phyloP scores from a whole-genome alignment of 2,329 filamentous ascomycete species.

The Penicillium nordicum region DNA sequence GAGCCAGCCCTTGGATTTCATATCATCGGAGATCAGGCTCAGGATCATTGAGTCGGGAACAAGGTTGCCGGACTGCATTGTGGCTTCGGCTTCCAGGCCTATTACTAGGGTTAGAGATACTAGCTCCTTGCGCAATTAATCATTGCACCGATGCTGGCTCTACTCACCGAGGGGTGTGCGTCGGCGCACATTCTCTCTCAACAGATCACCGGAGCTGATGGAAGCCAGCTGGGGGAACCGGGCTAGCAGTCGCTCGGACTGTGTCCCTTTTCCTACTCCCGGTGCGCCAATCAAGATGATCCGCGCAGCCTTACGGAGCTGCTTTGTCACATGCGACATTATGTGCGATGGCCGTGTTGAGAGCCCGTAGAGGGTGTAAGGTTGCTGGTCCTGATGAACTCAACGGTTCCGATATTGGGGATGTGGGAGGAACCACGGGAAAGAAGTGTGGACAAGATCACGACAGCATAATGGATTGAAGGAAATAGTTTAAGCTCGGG shows the following conservation, averaged over 20 bases:
- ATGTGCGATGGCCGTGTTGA: neutral
- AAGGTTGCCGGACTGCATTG: conserved; percentile 84
- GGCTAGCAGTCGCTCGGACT: conserved; percentile 81
- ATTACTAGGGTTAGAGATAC: conserved; percentile 16
- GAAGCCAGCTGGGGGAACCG: conserved; percentile 85
- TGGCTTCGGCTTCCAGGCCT: conserved; percentile 87
- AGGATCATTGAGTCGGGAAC: conserved; percentile 90
- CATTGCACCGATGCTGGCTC: neutral
- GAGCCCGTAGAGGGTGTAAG: neutral
- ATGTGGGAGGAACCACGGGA: neutral
- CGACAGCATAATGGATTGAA: conserved; percentile 5
- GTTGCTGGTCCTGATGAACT: conserved; percentile 3
- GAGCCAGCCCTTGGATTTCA: conserved; percentile 82
- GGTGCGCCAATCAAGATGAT: conserved; percentile 94
- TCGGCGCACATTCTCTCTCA: conserved; percentile 88
- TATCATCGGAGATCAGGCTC: conserved; percentile 85
- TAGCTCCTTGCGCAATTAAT: neutral
- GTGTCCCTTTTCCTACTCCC: conserved; percentile 96
- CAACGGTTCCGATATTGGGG: conserved; percentile 3
- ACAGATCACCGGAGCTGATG: conserved; percentile 88
- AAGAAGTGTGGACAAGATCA: neutral
- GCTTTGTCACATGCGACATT: conserved; percentile 39
- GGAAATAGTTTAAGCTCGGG: conserved; percentile 5
- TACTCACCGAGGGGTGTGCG: conserved; percentile 75
- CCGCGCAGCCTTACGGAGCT: conserved; percentile 76